A percentile compares a stretch with the other conserved stretches of the same genome.
These are phyloP conservation scores for Lachnellula willkommii DNA, from an alignment of 2,329 filamentous ascomycete species.

Conservation along the genomic window DNA sequence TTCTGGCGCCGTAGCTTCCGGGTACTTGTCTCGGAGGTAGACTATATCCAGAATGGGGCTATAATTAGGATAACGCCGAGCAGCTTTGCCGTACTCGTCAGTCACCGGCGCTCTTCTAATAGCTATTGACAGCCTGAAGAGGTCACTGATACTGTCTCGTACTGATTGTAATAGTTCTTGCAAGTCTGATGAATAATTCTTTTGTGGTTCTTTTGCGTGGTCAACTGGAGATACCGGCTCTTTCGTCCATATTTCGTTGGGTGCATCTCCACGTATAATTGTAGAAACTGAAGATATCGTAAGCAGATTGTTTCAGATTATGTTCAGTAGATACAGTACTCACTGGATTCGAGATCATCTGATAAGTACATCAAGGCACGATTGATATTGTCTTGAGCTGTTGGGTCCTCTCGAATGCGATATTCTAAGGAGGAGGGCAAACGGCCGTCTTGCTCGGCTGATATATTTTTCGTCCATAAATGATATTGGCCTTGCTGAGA, in stretches of 20 bases:
- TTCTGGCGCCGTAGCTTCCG: neutral
- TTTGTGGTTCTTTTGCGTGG: no score
- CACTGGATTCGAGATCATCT: neutral
- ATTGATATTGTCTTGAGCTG: neutral
- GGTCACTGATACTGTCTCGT: neutral
- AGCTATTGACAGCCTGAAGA: slow-evolving; percentile 7
- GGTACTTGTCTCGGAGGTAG: slow-evolving; percentile 8
- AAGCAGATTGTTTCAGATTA: no score
- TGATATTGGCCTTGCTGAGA: neutral
- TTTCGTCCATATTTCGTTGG: no score
- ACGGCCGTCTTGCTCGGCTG: slow-evolving; percentile 1
- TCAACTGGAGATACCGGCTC: no score
- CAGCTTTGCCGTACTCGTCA: slow-evolving; percentile 8
- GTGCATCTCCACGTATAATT: no score
- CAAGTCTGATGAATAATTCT: neutral
- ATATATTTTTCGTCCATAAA: slow-evolving; percentile 6
- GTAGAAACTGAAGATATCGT: no score
- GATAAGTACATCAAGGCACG: neutral
- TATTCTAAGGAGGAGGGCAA: slow-evolving; percentile 6
- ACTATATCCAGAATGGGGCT: slow-evolving; percentile 4
- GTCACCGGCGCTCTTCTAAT: slow-evolving; percentile 3
- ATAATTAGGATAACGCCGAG: neutral
- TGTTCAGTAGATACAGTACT: no score
- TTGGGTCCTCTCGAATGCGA: neutral
- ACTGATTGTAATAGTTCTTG: neutral